phyloP scores from a whole-genome alignment of 2,329 filamentous ascomycete genomes.

The Fusarium globosum region DNA sequence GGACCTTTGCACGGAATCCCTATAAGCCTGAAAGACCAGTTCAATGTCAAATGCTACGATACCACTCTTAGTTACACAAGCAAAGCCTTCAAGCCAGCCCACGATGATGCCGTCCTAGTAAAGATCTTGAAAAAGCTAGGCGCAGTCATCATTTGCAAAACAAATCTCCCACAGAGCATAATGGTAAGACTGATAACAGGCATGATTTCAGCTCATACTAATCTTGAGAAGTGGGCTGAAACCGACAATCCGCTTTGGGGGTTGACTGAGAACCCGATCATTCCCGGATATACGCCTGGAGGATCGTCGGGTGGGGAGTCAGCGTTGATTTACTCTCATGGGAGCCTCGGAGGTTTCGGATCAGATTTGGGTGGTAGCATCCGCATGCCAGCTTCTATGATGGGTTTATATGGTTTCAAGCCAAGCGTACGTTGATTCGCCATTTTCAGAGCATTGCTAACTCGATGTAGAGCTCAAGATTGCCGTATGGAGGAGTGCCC shows the following conservation, averaged over 20 bases:
- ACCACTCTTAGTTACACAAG: conserved; percentile 69
- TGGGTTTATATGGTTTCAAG: conserved; percentile 41
- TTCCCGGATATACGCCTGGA: conserved; percentile 40
- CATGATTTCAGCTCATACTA: accelerated
- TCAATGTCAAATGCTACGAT: conserved; percentile 68
- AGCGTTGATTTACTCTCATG: conserved; percentile 27
- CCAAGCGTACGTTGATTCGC: conserved; percentile 38
- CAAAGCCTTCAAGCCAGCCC: conserved; percentile 60
- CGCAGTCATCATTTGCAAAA: conserved; percentile 60
- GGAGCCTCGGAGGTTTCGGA: conserved; percentile 40
- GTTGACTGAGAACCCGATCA: conserved; percentile 38
- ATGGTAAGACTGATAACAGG: conserved; percentile 3
- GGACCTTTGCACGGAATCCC: conserved; percentile 41
- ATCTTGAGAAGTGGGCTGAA: conserved; percentile 26
- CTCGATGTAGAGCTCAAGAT: conserved; percentile 59
- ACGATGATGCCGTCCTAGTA: conserved; percentile 60
- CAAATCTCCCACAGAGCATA: conserved; percentile 32
- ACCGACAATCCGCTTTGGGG: conserved; percentile 48
- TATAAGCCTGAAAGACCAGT: conserved; percentile 65
- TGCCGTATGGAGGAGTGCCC: conserved; percentile 68
- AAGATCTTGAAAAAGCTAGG: conserved; percentile 60
- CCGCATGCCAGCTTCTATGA: conserved; percentile 43
- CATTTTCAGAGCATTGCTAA: neutral
- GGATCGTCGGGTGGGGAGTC: conserved; percentile 45
- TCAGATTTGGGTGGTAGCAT: conserved; percentile 46